Evolutionary conservation across 768 basidiomycete species (phyloP).

Genomic region (Kwoniella newhampshirensis): DNA sequence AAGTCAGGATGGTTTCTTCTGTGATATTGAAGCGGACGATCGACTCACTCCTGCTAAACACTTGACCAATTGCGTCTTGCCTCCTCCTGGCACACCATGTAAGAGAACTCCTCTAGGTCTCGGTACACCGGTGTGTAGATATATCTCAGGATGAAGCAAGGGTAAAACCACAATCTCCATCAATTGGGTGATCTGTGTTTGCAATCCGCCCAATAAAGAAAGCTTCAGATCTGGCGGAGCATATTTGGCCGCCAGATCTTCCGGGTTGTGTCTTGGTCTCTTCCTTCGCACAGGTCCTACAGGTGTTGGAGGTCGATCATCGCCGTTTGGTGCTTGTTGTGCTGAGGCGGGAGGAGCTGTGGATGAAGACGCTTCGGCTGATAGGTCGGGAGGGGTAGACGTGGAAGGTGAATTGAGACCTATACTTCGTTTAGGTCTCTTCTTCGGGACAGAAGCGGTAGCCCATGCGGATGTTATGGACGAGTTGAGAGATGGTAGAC

Average conservation of each 20-base stretch:
- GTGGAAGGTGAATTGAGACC: conserved; percentile 20
- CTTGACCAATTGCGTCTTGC: conserved; percentile 90
- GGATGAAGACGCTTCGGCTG: conserved; percentile 6
- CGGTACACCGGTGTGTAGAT: conserved; percentile 86
- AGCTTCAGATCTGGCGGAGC: conserved; percentile 72
- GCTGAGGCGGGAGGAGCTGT: neutral
- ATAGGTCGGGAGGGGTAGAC: conserved; percentile 2
- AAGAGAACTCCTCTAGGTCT: conserved; percentile 88
- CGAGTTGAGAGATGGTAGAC: conserved; percentile 35
- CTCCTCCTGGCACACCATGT: conserved; percentile 95
- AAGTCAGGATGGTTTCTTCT: no score
- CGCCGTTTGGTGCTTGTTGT: neutral
- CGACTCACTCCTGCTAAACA: conserved; percentile 85
- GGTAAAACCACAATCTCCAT: conserved; percentile 97
- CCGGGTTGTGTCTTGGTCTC: conserved; percentile 14
- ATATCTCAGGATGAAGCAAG: conserved; percentile 90
- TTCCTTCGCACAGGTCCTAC: conserved; percentile 8
- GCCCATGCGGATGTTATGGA: conserved; percentile 45
- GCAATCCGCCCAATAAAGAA: conserved; percentile 83
- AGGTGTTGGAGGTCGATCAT: conserved; percentile 8
- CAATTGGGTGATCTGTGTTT: conserved; percentile 82
- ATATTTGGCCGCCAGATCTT: conserved; percentile 59
- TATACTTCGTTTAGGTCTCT: conserved; percentile 25
- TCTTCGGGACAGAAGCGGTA: conserved; percentile 16
- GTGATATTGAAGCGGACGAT: neutral